These are phyloP conservation scores for Apiotrichum gracile DNA, from an alignment of 1,284 basidiomycete genomes.

Conservation along the genomic window DNA sequence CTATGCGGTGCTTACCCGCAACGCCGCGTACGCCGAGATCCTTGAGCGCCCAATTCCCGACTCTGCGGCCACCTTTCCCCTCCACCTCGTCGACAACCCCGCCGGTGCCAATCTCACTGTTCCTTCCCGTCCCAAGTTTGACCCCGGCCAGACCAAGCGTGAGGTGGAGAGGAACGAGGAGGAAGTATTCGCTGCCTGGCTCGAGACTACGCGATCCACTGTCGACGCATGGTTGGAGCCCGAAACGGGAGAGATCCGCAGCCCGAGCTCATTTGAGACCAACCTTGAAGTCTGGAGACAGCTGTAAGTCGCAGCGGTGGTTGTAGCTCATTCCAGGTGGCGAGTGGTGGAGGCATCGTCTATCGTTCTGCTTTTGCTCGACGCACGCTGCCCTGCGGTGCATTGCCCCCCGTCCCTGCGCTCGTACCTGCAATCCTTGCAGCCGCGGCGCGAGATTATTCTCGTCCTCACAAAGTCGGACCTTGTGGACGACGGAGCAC, in stretches of 20 bases:
- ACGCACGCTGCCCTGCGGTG: conserved; percentile 72
- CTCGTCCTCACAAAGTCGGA: conserved; percentile 81
- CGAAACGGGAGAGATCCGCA: conserved; percentile 21
- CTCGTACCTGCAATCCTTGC: conserved; percentile 47
- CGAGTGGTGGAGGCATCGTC: conserved; percentile 78
- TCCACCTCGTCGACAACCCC: conserved; percentile 22
- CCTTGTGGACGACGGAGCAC: conserved; percentile 58
- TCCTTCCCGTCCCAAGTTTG: conserved; percentile 73
- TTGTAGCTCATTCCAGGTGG: conserved; percentile 51
- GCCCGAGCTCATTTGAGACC: conserved; percentile 68
- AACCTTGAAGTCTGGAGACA: conserved; percentile 91
- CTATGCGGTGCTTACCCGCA: conserved; percentile 62
- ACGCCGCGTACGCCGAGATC: conserved; percentile 53
- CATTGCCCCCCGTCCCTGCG: conserved; percentile 54
- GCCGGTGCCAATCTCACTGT: conserved; percentile 45
- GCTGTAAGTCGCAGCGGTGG: conserved; percentile 46
- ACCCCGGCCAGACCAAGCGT: conserved; percentile 72
- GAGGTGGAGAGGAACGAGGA: conserved; percentile 81
- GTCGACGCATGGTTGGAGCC: conserved; percentile 55
- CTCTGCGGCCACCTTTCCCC: conserved; percentile 50
- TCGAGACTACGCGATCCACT: conserved; percentile 56
- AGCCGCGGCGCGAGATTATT: conserved; percentile 56
- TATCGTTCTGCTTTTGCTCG: conserved; percentile 75
- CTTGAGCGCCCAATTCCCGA: conserved; percentile 55
- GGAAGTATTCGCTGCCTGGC: conserved; percentile 68